A percentile compares a stretch with the other conserved stretches of the same genome.
Conservation (phyloP, 352 stramenopile species). For the Phytophthora uliginosa region DNA sequence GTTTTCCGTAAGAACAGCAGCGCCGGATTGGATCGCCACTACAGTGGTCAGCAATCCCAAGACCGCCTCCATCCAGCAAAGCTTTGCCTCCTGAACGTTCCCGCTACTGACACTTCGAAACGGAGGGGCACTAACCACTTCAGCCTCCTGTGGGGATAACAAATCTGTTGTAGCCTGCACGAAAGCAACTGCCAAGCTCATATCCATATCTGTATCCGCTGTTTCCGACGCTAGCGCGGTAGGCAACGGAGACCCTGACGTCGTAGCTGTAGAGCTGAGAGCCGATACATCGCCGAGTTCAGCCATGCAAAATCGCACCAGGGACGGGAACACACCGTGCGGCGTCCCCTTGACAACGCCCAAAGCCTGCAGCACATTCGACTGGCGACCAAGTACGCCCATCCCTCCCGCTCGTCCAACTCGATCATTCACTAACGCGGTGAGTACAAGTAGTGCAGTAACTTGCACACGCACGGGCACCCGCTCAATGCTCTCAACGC, state of each 20-base stretch:
- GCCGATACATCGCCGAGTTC: conserved; percentile 60
- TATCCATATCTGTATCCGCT: conserved; percentile 88
- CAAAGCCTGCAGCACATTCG: conserved; percentile 79
- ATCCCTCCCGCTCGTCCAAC: conserved; percentile 69
- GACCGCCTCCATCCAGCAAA: conserved; percentile 87
- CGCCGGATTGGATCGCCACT: conserved; percentile 80
- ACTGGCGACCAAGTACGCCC: conserved; percentile 81
- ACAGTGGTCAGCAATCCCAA: conserved; percentile 78
- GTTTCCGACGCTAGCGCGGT: conserved; percentile 53
- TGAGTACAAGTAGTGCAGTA: conserved; percentile 75
- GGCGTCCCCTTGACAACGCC: conserved; percentile 84
- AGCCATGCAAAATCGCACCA: conserved; percentile 84
- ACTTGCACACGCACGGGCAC: conserved; percentile 72
- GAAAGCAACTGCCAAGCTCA: conserved; percentile 89
- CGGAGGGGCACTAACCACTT: conserved; percentile 57
- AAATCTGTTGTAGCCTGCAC: conserved; percentile 88
- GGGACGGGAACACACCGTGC: conserved; percentile 83
- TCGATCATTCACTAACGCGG: conserved; percentile 84
- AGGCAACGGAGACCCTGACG: conserved; percentile 14
- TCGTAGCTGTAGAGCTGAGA: conserved; percentile 12
- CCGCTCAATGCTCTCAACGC: conserved; percentile 71
- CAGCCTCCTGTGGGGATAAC: conserved; percentile 69
- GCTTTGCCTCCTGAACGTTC: conserved; percentile 55
- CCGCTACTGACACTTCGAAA: conserved; percentile 60
- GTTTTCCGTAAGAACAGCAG: conserved; percentile 85